phyloP scores from a whole-genome alignment of 1,139 yeast species.

The Debaryomyces udenii region DNA sequence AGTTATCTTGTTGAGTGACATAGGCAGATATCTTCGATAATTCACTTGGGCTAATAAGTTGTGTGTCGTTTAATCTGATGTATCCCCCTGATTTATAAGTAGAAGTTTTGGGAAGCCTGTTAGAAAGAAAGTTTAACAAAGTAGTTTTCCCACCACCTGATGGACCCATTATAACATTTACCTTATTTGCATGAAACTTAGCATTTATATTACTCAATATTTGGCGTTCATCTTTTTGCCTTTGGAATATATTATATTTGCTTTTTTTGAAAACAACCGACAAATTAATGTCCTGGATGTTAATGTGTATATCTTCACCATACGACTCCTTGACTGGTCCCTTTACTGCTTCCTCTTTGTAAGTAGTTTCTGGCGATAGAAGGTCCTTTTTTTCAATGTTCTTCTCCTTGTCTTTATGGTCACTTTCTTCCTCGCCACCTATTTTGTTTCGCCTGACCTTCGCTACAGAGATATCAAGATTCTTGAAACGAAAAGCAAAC shows the following conservation, averaged over 20 bases:
- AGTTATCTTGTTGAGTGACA: slow-evolving; percentile 80
- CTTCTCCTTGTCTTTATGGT: slow-evolving; percentile 17
- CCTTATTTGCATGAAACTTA: slow-evolving; percentile 56
- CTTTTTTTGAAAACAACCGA: slow-evolving; percentile 18
- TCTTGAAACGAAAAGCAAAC: slow-evolving; percentile 45
- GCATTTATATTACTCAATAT: slow-evolving; percentile 56
- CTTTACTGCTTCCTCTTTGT: neutral
- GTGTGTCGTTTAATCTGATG: slow-evolving; percentile 28
- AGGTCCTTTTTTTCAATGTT: neutral
- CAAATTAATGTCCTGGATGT: slow-evolving; percentile 24
- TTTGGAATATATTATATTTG: slow-evolving; percentile 10
- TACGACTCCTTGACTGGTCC: neutral
- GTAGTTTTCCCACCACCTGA: slow-evolving; percentile 89
- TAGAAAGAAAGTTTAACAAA: slow-evolving; percentile 65
- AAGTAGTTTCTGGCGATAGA: too few relatives aligned
- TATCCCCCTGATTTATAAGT: slow-evolving; percentile 27
- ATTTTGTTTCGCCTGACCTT: slow-evolving; percentile 40
- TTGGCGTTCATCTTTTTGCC: slow-evolving; percentile 13
- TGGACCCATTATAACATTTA: slow-evolving; percentile 90
- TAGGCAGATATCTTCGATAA: slow-evolving; percentile 61
- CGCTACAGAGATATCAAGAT: slow-evolving; percentile 58
- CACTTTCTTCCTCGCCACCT: slow-evolving; percentile 33
- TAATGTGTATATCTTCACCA: slow-evolving; percentile 20
- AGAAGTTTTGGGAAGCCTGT: slow-evolving; percentile 51
- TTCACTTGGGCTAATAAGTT: slow-evolving; percentile 43